These are phyloP conservation scores for Dactylellina haptotyla DNA, from an alignment of 2,329 filamentous ascomycete genomes.

Conservation along the genomic window DNA sequence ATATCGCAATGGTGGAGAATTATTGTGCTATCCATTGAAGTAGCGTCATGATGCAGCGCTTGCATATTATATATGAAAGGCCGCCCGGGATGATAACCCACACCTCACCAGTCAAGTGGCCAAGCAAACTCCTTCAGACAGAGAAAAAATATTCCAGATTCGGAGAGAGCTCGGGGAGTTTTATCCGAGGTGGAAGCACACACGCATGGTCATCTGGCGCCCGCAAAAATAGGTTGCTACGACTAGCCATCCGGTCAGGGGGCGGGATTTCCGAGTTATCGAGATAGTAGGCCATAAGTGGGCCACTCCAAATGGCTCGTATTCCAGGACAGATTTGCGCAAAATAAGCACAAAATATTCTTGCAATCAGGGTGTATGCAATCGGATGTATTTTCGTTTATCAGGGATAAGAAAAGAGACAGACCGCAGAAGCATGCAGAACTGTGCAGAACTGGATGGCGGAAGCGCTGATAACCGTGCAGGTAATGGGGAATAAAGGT, in stretches of 20 bases:
- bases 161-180: constrained; percentile 43
- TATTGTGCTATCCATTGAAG: constrained; percentile 35
- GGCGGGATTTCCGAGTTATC: constrained; percentile 19
- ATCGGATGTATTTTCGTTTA: not conserved
- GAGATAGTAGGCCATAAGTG: not conserved
- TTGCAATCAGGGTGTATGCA: not conserved
- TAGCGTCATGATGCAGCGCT: constrained; percentile 42
- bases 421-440: too few relatives aligned
- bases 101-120: not conserved
- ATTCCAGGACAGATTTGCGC: too few relatives aligned
- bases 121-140: not conserved
- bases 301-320: too few relatives aligned
- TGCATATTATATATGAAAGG: not conserved
- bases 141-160: constrained; percentile 13
- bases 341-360: too few relatives aligned
- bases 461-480: constrained; percentile 1
- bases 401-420: too few relatives aligned
- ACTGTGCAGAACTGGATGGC: not conserved
- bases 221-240: too few relatives aligned
- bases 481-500: not conserved
- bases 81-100: not conserved
- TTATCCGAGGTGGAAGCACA: constrained; percentile 30
- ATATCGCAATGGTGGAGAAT: constrained; percentile 42
- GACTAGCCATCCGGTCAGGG: constrained; percentile 9
- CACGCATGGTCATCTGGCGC: constrained; percentile 11